Evolutionary conservation across 192 early-diverging fungal species (phyloP).

Genomic region (Thamnidium elegans): DNA sequence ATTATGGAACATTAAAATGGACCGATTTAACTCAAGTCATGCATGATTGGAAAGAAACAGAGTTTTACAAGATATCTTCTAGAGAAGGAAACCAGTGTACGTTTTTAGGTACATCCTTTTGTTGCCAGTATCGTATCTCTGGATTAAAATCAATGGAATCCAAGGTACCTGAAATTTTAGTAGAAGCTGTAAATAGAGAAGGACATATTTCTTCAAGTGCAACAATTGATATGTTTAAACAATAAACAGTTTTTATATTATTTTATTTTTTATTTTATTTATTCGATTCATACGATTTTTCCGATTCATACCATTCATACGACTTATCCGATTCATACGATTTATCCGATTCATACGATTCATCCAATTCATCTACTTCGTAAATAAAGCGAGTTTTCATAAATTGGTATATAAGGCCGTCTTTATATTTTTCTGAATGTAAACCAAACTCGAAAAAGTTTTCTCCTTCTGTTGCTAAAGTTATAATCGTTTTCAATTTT

Average conservation of each 20-base stretch:
- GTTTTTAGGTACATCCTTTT: constrained; percentile 10
- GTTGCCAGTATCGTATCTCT: neutral
- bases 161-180: neutral
- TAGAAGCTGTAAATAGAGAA: constrained; percentile 5
- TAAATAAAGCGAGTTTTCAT: too few species aligned
- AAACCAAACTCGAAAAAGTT: too few species aligned
- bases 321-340: too few species aligned
- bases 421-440: too few species aligned
- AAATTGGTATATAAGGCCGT: too few species aligned
- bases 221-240: neutral
- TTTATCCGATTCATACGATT: too few species aligned
- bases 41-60: constrained; percentile 2
- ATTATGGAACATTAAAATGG: neutral
- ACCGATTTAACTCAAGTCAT: neutral
- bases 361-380: too few species aligned
- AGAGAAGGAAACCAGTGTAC: neutral
- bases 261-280: too few species aligned
- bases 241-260: neutral
- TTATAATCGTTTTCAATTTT: too few species aligned
- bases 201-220: neutral
- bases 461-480: too few species aligned
- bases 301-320: too few species aligned
- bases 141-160: neutral
- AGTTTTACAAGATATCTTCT: neutral
- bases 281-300: too few species aligned